These are phyloP conservation scores for Rosa lucieae DNA, from an alignment of 306 rosid species.

Conservation along the genomic window DNA sequence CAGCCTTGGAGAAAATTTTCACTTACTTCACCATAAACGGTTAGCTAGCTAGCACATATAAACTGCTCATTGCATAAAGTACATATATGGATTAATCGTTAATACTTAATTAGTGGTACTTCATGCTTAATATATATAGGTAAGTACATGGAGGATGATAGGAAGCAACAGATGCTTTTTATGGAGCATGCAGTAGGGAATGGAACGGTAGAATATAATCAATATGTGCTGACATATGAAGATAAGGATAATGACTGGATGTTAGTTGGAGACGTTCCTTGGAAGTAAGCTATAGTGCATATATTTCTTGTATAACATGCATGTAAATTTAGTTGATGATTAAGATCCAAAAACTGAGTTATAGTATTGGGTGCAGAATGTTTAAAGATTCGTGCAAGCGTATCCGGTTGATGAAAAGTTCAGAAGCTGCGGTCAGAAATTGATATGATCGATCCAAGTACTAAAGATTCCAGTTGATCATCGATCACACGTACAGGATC, in stretches of 20 bases:
- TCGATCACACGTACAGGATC: not conserved
- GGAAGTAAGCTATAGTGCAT: slow-evolving; percentile 29
- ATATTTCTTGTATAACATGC: not conserved
- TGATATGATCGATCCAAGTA: not conserved
- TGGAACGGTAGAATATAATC: slow-evolving; percentile 9
- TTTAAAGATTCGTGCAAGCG: slow-evolving; percentile 50
- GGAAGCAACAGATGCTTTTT: slow-evolving; percentile 4
- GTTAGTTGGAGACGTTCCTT: slow-evolving; percentile 50
- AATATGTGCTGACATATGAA: slow-evolving; percentile 31
- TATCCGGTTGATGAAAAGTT: slow-evolving; percentile 39
- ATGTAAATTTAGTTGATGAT: not conserved
- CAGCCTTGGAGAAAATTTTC: slow-evolving; percentile 27
- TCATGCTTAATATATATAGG: not conserved
- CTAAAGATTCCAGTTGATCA: not conserved
- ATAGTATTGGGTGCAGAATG: slow-evolving; percentile 29
- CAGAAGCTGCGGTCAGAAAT: slow-evolving; percentile 20
- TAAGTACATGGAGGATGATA: not conserved
- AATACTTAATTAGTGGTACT: not conserved
- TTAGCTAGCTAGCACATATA: not conserved
- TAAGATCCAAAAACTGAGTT: not conserved
- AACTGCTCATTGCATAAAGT: too few relatives aligned
- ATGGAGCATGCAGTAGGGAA: slow-evolving; percentile 20
- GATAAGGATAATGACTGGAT: slow-evolving; percentile 41
- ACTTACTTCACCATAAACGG: slow-evolving; percentile 22
- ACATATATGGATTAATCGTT: not conserved